Conservation (phyloP, 345 rosid species). For the Nasturtium officinale region DNA sequence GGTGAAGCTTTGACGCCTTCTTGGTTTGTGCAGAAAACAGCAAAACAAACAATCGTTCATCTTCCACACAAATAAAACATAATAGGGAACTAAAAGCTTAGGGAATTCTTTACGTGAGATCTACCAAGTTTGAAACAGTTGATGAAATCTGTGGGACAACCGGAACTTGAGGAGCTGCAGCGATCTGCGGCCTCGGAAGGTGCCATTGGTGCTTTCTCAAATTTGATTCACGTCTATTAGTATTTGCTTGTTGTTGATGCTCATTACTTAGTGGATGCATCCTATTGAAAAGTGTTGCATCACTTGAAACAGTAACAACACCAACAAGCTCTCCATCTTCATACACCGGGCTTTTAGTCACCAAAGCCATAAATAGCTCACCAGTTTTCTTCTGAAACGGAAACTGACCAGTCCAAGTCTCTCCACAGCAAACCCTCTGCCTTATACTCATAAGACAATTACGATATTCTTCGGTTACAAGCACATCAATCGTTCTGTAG, state of each 20-base stretch:
- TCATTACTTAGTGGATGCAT: constrained; percentile 45
- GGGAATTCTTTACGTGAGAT: constrained; percentile 6
- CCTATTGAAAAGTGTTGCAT: constrained; percentile 57
- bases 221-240: constrained; percentile 47
- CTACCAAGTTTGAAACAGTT: constrained; percentile 81
- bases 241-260: constrained; percentile 40
- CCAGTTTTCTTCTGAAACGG: constrained; percentile 76
- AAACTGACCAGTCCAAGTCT: constrained; percentile 86
- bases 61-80: neutral
- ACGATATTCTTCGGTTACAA: constrained; percentile 61
- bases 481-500: constrained; percentile 52
- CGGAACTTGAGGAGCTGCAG: constrained; percentile 31
- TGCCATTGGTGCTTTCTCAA: constrained; percentile 63
- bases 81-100: neutral
- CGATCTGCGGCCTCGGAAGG: constrained; percentile 57
- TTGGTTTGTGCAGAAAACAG: constrained; percentile 29
- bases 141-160: constrained; percentile 58
- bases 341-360: constrained; percentile 67
- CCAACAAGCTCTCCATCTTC: constrained; percentile 71
- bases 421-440: constrained; percentile 53
- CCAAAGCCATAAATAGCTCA: constrained; percentile 66
- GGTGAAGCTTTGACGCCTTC: constrained; percentile 63
- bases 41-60: constrained; percentile 29
- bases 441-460: constrained; percentile 48
- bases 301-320: constrained; percentile 72